Base-by-base conservation (phyloP, 2,329 filamentous ascomycete genomes). In the Scedosporium dehoogii region DNA sequence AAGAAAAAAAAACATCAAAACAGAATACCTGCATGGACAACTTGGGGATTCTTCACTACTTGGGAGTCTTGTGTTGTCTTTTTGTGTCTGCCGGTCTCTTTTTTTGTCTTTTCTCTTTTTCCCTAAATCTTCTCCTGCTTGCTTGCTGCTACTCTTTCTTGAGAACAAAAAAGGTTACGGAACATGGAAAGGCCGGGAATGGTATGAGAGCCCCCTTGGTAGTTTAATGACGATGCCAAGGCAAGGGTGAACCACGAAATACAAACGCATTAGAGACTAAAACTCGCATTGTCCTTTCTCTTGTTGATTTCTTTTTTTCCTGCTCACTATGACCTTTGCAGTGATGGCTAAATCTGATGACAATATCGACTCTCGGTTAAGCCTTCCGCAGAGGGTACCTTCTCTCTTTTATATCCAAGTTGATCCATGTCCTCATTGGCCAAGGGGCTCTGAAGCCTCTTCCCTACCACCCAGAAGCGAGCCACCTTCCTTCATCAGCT, bases 401-500 rank as follows among this genome's bases (percentile, higher is more conserved):
- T 48, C 44, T 48, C 16, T 21, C 4, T 3, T 48, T 18, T 21
- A 16, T 48, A 18, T 48, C 18, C 6, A 18, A 10, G 18, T 2
- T 48, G 16, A 10, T 48, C 16, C 9, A 10, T 48, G n/a, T 48
- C 14, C n/a, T 21, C 16, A 18, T 10, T 48, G 44, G 44, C 44
- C 18, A 21, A 7, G 18, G n/a, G n/a, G 44, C n/a, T 48, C 18
- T 2, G 44, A 21, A 38, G 3, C 33, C 10, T 3, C 33, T 14
- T 38, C 33, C 51, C 12, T n/a, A 14, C 51, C 12, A 23, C n/a
- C 21, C 6, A 55, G 23, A 27, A 80, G 66, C 67, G 77, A 73
- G 0, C 79, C 79, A 0, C 84, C 85, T 46, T 79, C 74, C 61
- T 73, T 76, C 53, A 86, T 68, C 46, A 85, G 69, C 59, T 76